Evolutionary conservation across 345 rosid species (phyloP), one percentile per base, ranked within the genome.

Genomic region (Acer campestre): DNA sequence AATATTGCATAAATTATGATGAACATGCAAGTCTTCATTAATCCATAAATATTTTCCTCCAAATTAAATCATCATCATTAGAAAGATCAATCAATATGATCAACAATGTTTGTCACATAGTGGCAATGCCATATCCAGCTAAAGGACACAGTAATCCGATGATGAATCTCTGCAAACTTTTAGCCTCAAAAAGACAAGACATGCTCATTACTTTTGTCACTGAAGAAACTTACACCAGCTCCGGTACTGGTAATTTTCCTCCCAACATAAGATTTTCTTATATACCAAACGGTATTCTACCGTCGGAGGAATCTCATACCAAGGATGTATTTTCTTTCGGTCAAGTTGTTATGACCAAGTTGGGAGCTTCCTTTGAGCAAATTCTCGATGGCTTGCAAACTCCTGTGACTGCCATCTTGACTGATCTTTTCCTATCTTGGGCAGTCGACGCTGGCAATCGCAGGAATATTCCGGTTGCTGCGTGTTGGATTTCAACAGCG

Each of bases 401-500:
- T 1, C 80, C 73, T n/a, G 82, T 79, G 14, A 53, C 75, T 1
- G 25, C 25, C 53, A 84, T 88, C 2, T 51, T 88, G 22, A 80
- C 87, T 1, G 90, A 90, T 40, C 70, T 85, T 3, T 29, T 42
- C 42, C 17, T 86, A 18, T 0, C 42, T 13, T 88, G 89, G 91
- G 86, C 82, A 0, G 70, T 74, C 65, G 16, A 38, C 0, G 86
- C 86, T 7, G 89, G 84, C 1, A 65, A 8, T 4, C 53, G 73
- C 18, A 82, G 81, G 85, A 85, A 86, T 68, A 84, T 90, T 71
- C 90, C 87, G 64, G 88, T 90, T 77, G 93, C 81, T 64, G 84
- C 88, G 4, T 61, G 87, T 13, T 88, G 86, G 87, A 84, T 89
- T 0, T 78, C 63, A 82, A 74, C 88, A 1, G 82, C 87, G 0